Conservation (phyloP, 2,329 filamentous ascomycete species). For the Gremmenia infestans region DNA sequence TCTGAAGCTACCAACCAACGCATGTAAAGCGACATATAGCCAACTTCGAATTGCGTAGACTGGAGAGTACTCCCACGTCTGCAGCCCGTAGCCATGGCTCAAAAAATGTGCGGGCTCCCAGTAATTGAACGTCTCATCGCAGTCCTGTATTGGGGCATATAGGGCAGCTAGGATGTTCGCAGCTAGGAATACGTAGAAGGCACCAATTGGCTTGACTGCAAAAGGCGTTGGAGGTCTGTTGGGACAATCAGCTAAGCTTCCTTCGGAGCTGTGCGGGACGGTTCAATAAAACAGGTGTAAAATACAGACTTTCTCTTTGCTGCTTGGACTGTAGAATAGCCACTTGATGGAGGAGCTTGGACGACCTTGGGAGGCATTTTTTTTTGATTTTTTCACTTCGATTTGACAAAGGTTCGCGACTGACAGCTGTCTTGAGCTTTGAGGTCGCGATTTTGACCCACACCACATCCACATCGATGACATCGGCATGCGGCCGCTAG, state of each 20-base stretch:
- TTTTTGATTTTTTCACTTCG: constrained; percentile 9
- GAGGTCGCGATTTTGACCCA: not conserved
- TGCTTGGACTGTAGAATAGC: constrained; percentile 8
- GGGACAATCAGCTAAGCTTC: constrained; percentile 13
- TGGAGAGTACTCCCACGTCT: constrained; percentile 98
- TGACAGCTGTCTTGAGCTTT: not conserved
- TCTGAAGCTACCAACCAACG: constrained; percentile 62
- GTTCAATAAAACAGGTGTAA: not conserved
- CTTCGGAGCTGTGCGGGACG: too few relatives aligned
- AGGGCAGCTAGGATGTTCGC: constrained; percentile 72
- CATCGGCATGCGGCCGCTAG: constrained; percentile 8
- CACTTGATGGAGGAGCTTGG: constrained; percentile 6
- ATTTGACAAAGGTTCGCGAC: not conserved
- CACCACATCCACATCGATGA: constrained; percentile 6
- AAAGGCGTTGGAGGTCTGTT: constrained; percentile 46
- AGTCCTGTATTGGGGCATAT: constrained; percentile 91
- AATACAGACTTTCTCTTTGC: constrained; percentile 24
- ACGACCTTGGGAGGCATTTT: constrained; percentile 38
- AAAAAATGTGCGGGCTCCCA: constrained; percentile 97
- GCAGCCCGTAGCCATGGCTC: constrained; percentile 83
- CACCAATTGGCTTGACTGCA: constrained; percentile 64
- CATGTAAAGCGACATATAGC: constrained; percentile 82
- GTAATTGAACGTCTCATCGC: constrained; percentile 98
- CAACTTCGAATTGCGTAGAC: constrained; percentile 93
- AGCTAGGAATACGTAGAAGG: constrained; percentile 74